phyloP scores from a whole-genome alignment of 2,329 filamentous ascomycete genomes.

The Alternaria longipes region DNA sequence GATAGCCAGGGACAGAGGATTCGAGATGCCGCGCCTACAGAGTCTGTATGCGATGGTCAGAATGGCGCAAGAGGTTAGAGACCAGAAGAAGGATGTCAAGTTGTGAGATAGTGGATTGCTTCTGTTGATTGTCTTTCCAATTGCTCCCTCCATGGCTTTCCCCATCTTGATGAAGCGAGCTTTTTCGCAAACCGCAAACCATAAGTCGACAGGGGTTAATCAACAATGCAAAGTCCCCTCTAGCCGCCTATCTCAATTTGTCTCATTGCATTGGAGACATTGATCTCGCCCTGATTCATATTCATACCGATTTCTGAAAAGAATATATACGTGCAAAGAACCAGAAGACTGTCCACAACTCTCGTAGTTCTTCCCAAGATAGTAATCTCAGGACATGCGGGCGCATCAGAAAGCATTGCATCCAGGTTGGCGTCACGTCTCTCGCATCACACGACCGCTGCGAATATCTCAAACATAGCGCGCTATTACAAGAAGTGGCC shows the following conservation, averaged over 20 bases:
- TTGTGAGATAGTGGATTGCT: background rate
- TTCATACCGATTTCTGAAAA: background rate
- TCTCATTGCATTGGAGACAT: background rate
- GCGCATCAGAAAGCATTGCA: background rate
- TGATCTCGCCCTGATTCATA: background rate
- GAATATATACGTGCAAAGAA: background rate
- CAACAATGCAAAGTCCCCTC: background rate
- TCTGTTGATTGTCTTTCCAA: background rate
- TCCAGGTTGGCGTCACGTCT: no score
- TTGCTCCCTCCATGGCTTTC: background rate
- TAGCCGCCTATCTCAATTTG: background rate
- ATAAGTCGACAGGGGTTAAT: background rate
- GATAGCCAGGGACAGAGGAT: conserved; percentile 68
- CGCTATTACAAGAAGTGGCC: background rate
- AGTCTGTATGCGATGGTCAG: conserved; percentile 72
- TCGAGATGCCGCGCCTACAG: conserved; percentile 73
- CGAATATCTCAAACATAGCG: background rate
- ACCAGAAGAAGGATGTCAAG: conserved; percentile 44
- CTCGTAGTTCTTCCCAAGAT: background rate
- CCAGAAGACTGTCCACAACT: background rate
- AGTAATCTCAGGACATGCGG: background rate
- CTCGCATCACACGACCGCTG: background rate
- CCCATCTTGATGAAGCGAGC: background rate
- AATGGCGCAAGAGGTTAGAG: conserved; percentile 67
- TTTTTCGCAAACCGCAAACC: background rate